A percentile compares a stretch with the other conserved stretches of the same genome.
phyloP scores from a whole-genome alignment of 148 eudicot species.

The Diospyros lotus region DNA sequence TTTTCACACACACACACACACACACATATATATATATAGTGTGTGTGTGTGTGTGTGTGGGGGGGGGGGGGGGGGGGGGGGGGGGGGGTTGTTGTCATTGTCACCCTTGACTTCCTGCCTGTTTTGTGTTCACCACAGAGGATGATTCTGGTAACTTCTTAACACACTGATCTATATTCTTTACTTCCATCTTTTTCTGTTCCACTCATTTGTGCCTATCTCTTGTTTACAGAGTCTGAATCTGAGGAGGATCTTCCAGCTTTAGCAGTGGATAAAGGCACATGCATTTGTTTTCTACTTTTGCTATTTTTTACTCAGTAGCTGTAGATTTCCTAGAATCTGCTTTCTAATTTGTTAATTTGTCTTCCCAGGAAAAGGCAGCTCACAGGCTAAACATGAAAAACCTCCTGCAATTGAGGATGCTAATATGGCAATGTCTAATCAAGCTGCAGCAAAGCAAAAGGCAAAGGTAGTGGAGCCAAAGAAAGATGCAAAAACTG shows the following conservation, averaged over 20 bases:
- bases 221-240: slow-evolving; percentile 8
- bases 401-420: slow-evolving; percentile 30
- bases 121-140: slow-evolving; percentile 21
- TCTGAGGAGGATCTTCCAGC: slow-evolving; percentile 37
- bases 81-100: background rate
- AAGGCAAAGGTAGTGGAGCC: slow-evolving; percentile 63
- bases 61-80: too few relatives aligned
- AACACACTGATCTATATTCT: background rate
- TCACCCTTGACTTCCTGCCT: slow-evolving; percentile 25
- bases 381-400: slow-evolving; percentile 18
- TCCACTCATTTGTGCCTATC: background rate
- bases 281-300: background rate
- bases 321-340: background rate
- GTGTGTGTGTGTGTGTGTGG: too few relatives aligned
- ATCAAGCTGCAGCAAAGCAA: slow-evolving; percentile 35
- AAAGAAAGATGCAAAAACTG: slow-evolving; percentile 29
- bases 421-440: slow-evolving; percentile 27
- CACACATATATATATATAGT: too few relatives aligned
- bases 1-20: too few relatives aligned
- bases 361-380: slow-evolving; percentile 30
- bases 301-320: background rate
- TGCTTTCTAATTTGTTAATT: background rate
- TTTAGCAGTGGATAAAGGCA: slow-evolving; percentile 25
- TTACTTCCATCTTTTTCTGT: background rate
- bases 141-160: slow-evolving; percentile 31